These are phyloP conservation scores for Marchantia polymorpha DNA, from an alignment of 225 moss, liverwort and hornwort genomes.

Conservation along the genomic window DNA sequence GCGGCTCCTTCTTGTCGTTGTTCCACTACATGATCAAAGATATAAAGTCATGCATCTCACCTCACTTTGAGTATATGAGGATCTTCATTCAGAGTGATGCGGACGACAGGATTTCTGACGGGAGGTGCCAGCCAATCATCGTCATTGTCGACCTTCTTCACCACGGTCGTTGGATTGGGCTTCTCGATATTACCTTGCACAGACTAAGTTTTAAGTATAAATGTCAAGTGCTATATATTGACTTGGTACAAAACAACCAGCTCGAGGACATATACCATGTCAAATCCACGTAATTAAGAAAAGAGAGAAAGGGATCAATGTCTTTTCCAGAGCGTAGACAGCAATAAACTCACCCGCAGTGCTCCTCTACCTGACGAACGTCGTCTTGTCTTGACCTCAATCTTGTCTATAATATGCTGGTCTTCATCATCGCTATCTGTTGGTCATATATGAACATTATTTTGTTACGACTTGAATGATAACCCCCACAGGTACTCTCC, in stretches of 20 bases:
- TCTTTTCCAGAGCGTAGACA: background rate
- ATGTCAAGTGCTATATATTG: background rate
- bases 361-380: background rate
- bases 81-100: conserved; percentile 27
- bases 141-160: conserved; percentile 38
- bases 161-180: conserved; percentile 4
- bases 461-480: background rate
- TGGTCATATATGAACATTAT: background rate
- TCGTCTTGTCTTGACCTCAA: conserved; percentile 5
- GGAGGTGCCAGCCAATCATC: conserved; percentile 57
- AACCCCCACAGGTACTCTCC: background rate
- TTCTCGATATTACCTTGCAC: conserved; percentile 26
- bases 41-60: conserved; percentile 23
- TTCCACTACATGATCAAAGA: background rate
- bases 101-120: conserved; percentile 21
- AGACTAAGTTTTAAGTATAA: background rate
- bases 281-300: background rate
- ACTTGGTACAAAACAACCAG: background rate
- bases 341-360: background rate
- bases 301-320: background rate
- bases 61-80: conserved; percentile 46
- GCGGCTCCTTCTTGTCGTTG: too few species aligned
- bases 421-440: conserved; percentile 40
- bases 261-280: background rate
- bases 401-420: conserved; percentile 11